phyloP scores from a whole-genome alignment of 805 yeast species.

The Kazachstania bromeliacearum region DNA sequence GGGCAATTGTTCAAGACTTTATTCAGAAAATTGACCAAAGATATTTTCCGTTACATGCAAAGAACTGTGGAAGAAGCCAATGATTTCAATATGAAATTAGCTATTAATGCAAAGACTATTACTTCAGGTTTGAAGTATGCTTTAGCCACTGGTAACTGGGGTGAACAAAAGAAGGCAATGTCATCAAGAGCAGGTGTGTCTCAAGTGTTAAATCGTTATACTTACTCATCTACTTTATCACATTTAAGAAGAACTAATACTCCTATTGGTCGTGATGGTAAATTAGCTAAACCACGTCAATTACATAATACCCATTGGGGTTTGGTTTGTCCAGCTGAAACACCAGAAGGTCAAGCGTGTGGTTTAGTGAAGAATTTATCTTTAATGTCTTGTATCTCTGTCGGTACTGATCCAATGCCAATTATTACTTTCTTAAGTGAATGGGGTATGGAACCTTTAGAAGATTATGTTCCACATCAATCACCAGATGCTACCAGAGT shows the following conservation, averaged over 20 bases:
- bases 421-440: constrained; percentile 88
- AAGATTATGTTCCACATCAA: constrained; percentile 88
- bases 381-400: constrained; percentile 94
- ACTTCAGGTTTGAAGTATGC: constrained; percentile 97
- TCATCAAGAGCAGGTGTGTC: constrained; percentile 98
- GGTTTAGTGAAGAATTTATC: constrained; percentile 96
- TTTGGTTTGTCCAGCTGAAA: constrained; percentile 97
- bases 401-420: constrained; percentile 95
- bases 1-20: constrained; percentile 92
- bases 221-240: constrained; percentile 96
- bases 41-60: constrained; percentile 96
- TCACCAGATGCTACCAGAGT: constrained; percentile 88
- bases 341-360: constrained; percentile 99
- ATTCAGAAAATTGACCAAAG: constrained; percentile 91
- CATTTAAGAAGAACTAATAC: constrained; percentile 98
- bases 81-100: constrained; percentile 91
- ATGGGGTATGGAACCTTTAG: constrained; percentile 98
- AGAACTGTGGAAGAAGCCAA: constrained; percentile 97
- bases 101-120: constrained; percentile 93
- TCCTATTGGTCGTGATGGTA: constrained; percentile 98
- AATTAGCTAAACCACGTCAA: constrained; percentile 97
- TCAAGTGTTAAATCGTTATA: constrained; percentile 94
- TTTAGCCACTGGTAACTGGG: constrained; percentile 99
- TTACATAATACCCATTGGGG: constrained; percentile 99
- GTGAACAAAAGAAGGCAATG: constrained; percentile 99